Evolutionary conservation across 1,284 basidiomycete genomes (phyloP), one percentile per base, ranked within the genome.

Genomic region (Coniophora puteana): DNA sequence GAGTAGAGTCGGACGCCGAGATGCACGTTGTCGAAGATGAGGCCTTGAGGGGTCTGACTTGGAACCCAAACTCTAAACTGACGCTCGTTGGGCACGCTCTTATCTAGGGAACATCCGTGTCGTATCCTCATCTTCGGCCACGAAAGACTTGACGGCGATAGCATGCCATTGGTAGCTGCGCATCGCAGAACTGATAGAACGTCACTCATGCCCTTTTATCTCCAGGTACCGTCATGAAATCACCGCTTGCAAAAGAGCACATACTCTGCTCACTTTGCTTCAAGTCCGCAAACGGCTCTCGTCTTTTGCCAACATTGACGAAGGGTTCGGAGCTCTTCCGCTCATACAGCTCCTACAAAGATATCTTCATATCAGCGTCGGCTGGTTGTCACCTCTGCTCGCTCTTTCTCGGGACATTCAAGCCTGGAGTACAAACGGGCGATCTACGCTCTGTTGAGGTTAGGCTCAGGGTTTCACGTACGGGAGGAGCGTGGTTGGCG

Each of bases 321-420:
- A 20, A 24, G 36, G 36, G 36, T 37, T 37, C 14, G 26, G 36
- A 37, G 26, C 21, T 25, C n/a, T 37, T 37, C 22, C 36, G 36
- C 26, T 20, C 14, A 20, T 37, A 37, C 22, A n/a, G 21, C 8
- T 20, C 23, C 26, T 26, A 14, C 7, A 20, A 23, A 26, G 20
- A 20, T 11, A 20, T 37, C 24, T 20, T 25, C 23, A 24, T 20
- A 22, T 37, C 36, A 6, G 23, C 36, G 3, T n/a, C 6, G 3
- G 36, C n/a, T 14, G 36, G 36, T 16, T 37, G 36, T 20, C 36
- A 37, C 36, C 36, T 37, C 20, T 37, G 36, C 26, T 37, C 36
- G 14, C 22, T 37, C 6, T 12, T 37, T n/a, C 22, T 37, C 3
- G 36, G 36, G 16, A 23, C 23, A n/a, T 16, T 37, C 4, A 20